Conservation (phyloP, 2,329 filamentous ascomycete genomes). For the Beauveria sp. region DNA sequence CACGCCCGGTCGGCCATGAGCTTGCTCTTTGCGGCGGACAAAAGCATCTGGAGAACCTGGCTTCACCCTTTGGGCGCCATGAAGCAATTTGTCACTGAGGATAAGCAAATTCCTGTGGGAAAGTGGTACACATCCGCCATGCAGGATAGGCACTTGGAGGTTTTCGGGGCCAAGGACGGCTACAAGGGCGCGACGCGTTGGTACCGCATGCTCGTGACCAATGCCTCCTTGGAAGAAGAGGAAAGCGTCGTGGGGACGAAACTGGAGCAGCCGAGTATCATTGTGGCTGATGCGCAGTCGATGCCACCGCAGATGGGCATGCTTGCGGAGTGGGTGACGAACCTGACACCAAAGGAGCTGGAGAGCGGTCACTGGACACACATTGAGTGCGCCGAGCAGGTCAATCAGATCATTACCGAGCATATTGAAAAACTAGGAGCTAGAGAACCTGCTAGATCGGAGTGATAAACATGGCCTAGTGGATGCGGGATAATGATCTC, state of each 20-base stretch:
- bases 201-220: constrained; percentile 25
- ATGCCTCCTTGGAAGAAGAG: constrained; percentile 18
- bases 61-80: constrained; percentile 22
- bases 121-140: constrained; percentile 20
- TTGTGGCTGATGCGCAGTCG: constrained; percentile 17
- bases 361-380: constrained; percentile 28
- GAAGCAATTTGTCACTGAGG: constrained; percentile 19
- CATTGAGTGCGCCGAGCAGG: constrained; percentile 20
- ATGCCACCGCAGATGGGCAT: constrained; percentile 19
- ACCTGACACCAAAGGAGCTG: constrained; percentile 29
- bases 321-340: constrained; percentile 18
- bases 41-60: constrained; percentile 18
- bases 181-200: constrained; percentile 24
- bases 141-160: constrained; percentile 17
- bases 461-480: no score
- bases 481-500: no score
- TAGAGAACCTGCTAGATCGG: rapidly evolving
- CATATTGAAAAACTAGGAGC: constrained; percentile 11
- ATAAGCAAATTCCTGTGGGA: constrained; percentile 17
- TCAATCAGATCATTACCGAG: constrained; percentile 18
- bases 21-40: constrained; percentile 21
- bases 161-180: constrained; percentile 17
- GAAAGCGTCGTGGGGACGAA: constrained; percentile 13
- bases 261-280: constrained; percentile 17
- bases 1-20: constrained; percentile 21